Evolutionary conservation across 2,329 filamentous ascomycete species (phyloP), one percentile per base, ranked within the genome.

Genomic region (Neopestalotiopsis sp.): DNA sequence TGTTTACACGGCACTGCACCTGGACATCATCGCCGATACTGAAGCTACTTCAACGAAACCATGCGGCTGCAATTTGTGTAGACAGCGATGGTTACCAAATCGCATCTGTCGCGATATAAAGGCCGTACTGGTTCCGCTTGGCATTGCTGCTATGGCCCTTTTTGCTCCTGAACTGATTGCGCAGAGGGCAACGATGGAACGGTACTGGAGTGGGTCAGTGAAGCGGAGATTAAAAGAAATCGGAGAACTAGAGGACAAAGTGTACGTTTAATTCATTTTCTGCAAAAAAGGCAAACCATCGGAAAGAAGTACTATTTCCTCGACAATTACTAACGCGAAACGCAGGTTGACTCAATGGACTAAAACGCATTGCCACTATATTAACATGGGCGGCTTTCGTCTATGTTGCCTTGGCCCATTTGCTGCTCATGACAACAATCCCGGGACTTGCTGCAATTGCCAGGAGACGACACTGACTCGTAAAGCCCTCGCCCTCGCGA

Each of bases 401-500:
- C 6, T 59, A 13, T 13, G 57, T 12, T 58, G 56, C 12, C 56
- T 30, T 12, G 56, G 56, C 7, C 56, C n/a, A 30, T 28, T 58
- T 9, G 56, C 56, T 59, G 24, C 17, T 14, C 56, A 59, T 7
- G 2, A 28, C 5, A 1, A 28, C 9, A 28, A 0, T 58, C n/a
- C 56, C 0, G n/a, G 2, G 20, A 3, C 56, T 28, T 4, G 2
- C 10, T 59, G 57, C 30, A 1, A 59, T 4, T 59, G 57, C 57
- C 12, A 32, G 9, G 57, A 59, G 20, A 59, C 12, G 13, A 0
- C 4, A 0, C 9, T 59, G 10, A 7, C 17, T 1, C 1, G 6
- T 0, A 4, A 4, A 0, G 6, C 2, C 7, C 6, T 59, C 6
- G 0, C 30, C 1, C 6, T 24, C 14, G 12, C 32, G n/a, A n/a